Conservation (phyloP, 2,329 filamentous ascomycete genomes). For the Claviceps monticola region DNA sequence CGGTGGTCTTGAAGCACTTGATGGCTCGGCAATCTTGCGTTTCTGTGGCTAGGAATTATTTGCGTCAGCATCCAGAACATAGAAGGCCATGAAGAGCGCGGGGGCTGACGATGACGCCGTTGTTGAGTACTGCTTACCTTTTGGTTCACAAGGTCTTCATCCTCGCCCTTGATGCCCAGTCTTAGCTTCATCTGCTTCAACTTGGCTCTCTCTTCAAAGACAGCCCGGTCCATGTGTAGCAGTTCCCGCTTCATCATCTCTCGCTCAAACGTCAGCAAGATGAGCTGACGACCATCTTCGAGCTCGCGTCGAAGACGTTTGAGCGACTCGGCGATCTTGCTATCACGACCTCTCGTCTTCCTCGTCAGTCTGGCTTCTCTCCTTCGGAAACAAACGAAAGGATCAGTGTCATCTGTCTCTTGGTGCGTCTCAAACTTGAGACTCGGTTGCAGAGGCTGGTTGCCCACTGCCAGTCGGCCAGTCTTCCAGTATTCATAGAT, state of each 20-base stretch:
- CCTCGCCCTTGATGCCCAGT: constrained; percentile 79
- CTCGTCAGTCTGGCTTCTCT: constrained; percentile 88
- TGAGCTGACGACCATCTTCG: constrained; percentile 72
- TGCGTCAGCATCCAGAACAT: constrained; percentile 18
- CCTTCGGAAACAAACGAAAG: constrained; percentile 94
- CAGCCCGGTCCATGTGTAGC: constrained; percentile 56
- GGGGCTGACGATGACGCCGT: background rate
- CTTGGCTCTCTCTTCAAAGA: constrained; percentile 71
- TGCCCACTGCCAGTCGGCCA: constrained; percentile 50
- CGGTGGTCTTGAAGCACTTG: constrained; percentile 46
- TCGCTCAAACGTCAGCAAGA: constrained; percentile 64
- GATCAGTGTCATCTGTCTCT: constrained; percentile 89
- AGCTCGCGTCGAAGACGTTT: constrained; percentile 83
- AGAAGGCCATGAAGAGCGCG: constrained; percentile 4
- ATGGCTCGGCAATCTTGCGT: constrained; percentile 47
- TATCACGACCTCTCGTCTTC: constrained; percentile 88
- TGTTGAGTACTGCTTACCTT: constrained; percentile 46
- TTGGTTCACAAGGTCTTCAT: constrained; percentile 89
- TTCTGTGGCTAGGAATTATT: constrained; percentile 47
- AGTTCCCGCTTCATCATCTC: constrained; percentile 69
- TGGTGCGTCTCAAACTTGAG: constrained; percentile 92
- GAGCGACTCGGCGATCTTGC: constrained; percentile 86
- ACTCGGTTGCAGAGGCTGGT: constrained; percentile 58
- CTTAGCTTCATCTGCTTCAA: constrained; percentile 83
- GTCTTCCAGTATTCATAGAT: constrained; percentile 86